A percentile compares a stretch with the other conserved stretches of the same genome.
phyloP scores from a whole-genome alignment of 2,329 filamentous ascomycete species.

The Fusarium sp. region DNA sequence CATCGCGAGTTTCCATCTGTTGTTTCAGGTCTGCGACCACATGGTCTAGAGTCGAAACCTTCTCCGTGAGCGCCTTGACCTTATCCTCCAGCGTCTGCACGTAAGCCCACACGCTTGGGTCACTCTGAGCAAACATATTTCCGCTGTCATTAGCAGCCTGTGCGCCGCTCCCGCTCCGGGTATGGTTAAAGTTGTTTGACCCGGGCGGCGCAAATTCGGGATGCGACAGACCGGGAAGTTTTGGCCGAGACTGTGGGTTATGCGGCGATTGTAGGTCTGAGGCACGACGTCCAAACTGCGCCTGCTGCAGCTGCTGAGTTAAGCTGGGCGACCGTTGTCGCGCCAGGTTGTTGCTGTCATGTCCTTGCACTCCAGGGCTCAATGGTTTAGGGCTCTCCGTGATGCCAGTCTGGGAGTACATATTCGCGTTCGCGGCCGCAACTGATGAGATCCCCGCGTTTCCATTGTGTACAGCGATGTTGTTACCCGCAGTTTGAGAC shows the following conservation, averaged over 20 bases:
- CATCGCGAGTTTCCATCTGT: conserved; percentile 52
- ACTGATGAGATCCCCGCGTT: conserved; percentile 65
- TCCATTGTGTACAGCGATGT: conserved; percentile 59
- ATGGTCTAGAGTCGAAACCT: conserved; percentile 51
- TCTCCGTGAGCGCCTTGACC: conserved; percentile 54
- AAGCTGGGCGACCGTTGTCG: conserved; percentile 76
- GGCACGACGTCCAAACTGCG: conserved; percentile 67
- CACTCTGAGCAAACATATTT: conserved; percentile 73
- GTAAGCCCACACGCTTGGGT: conserved; percentile 77
- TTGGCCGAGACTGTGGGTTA: conserved; percentile 56
- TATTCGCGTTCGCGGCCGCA: conserved; percentile 62
- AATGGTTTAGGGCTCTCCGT: conserved; percentile 90
- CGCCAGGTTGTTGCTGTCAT: conserved; percentile 64
- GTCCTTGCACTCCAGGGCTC: conserved; percentile 70
- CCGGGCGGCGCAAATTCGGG: conserved; percentile 52
- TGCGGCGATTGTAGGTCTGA: conserved; percentile 69
- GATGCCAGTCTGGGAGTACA: conserved; percentile 80
- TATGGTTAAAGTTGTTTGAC: conserved; percentile 51
- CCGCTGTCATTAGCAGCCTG: conserved; percentile 70
- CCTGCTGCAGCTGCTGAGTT: conserved; percentile 74
- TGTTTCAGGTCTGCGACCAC: conserved; percentile 53
- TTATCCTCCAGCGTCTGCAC: conserved; percentile 76
- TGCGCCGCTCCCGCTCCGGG: conserved; percentile 60
- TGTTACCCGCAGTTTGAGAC: conserved; percentile 64
- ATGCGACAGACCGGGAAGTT: conserved; percentile 55